Conservation (phyloP, 106 monocot genomes). For the Phalaenopsis equestris region DNA sequence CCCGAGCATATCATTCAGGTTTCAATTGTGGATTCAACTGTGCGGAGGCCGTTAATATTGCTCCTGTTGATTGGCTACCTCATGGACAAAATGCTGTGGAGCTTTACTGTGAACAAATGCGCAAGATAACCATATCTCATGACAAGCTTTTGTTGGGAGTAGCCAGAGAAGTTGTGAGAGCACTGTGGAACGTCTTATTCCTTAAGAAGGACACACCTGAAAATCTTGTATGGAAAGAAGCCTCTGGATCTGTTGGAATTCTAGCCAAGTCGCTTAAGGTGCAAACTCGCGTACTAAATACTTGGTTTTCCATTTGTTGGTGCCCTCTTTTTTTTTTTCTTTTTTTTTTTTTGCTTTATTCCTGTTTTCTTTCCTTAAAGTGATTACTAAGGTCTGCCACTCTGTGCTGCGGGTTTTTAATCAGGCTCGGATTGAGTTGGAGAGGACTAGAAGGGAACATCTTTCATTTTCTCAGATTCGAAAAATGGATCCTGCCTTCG, state of each 20-base stretch:
- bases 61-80: constrained; percentile 91
- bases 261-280: constrained; percentile 60
- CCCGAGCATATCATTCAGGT: constrained; percentile 81
- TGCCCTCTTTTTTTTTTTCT: not conserved
- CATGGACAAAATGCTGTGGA: constrained; percentile 83
- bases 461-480: constrained; percentile 41
- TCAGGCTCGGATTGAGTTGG: constrained; percentile 58
- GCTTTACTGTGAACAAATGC: constrained; percentile 61
- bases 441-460: constrained; percentile 40
- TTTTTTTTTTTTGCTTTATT: not conserved
- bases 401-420: not conserved
- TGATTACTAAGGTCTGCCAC: not conserved
- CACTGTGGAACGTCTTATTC: constrained; percentile 66
- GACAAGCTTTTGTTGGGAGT: constrained; percentile 81
- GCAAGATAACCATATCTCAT: constrained; percentile 75
- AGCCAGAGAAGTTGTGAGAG: constrained; percentile 77
- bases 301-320: too few species aligned
- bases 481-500: constrained; percentile 74
- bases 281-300: not conserved
- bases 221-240: constrained; percentile 60
- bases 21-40: constrained; percentile 92
- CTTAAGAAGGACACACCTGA: constrained; percentile 28
- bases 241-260: constrained; percentile 40
- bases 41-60: constrained; percentile 84
- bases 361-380: not conserved